Base-by-base conservation (phyloP, 1,139 yeast species). In the Pichia sp. region DNA sequence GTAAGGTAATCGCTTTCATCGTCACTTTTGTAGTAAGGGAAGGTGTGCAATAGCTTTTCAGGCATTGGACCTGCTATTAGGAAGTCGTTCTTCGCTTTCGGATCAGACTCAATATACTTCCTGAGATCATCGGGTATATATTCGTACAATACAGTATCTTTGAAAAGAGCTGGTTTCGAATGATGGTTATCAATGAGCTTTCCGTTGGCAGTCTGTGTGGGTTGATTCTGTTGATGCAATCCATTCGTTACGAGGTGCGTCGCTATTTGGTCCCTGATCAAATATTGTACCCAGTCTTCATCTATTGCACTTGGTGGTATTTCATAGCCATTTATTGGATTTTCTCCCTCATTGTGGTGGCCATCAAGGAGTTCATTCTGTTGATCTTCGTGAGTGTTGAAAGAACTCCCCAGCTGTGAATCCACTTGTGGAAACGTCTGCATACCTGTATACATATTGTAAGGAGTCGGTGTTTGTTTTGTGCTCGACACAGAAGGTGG, bases 51-150 rank as follows among this genome's bases (percentile, higher is more conserved):
- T 27, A 69, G 48, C 8, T 55, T 62, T 31, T 66, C 70, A 2
- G 73, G 71, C n/a, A 70, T 63, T 2, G 71, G 71, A 0, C 72
- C 73, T 6, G 62, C 59, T 17, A 69, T 64, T 14, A 67, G 48
- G 51, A 65, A 67, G 46, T 67, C 68, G 43, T 61, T 60, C 34
- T 55, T 55, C 1, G 65, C 62, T n/a, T 59, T 61, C 4, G 47
- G 43, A 12, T 55, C 55, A n/a, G 56, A 57, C 6, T 54, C 49
- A 3, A 59, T 55, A 31, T 48, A 31, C 12, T 56, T 58, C 36
- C 51, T 57, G 24, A 60, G 57, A 46, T 66, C 71, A 10, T 59
- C 49, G 0, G 70, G 70, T n/a, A 65, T 53, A 49, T 61, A 60
- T 14, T 64, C 62, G 1, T 59, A 56, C 9, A 68, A 49, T 0